Base-by-base conservation (phyloP, 257 asterid genomes). In the Marsdenia floribunda region DNA sequence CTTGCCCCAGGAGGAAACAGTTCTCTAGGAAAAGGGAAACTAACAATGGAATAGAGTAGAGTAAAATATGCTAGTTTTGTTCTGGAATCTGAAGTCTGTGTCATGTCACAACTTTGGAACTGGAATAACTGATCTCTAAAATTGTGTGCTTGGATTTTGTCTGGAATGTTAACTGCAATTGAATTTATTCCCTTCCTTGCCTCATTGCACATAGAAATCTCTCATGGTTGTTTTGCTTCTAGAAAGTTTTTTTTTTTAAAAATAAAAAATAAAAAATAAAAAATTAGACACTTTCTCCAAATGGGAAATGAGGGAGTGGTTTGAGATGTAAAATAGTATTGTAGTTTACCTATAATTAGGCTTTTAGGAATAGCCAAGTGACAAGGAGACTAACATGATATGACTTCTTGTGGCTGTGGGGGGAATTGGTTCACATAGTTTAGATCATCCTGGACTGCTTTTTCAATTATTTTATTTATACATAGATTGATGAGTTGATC, bases 401-500 rank as follows among this genome's bases (percentile, higher is more conserved):
- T 19, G 59, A 47, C 42, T 24, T 47, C 49, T 7, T 44, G 49
- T 10, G 73, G 58, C n/a, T n/a, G n/a, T 29, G 33, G 33, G 33
- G 33, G 33, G 33, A 29, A 1, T 0, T 29, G 33, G 33, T 29
- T 29, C 10, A 40, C 50, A 37, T 58, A 19, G 14, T 10, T 42
- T 40, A 38, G 71, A 15, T 29, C 22, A 71, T 24, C 11, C 33
- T 29, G 3, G 22, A 24, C 59, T 12, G 7, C 71, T 10, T 47
- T 47, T 53, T 50, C 16, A 35, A 50, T 8, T 16, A 40, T n/a
- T 55, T 5, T 55, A 6, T 44, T 44, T 29, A n/a, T n/a, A 29
- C 33, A 44, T 44, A 21, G 73, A n/a, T 77, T 77, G 61, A 70
- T 53, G 26, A 55, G 60, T 72, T 77, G 24, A 64, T 47, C 1